Evolutionary conservation across 148 eudicot genomes (phyloP).

Genomic region (Vaccinium myrtillus): DNA sequence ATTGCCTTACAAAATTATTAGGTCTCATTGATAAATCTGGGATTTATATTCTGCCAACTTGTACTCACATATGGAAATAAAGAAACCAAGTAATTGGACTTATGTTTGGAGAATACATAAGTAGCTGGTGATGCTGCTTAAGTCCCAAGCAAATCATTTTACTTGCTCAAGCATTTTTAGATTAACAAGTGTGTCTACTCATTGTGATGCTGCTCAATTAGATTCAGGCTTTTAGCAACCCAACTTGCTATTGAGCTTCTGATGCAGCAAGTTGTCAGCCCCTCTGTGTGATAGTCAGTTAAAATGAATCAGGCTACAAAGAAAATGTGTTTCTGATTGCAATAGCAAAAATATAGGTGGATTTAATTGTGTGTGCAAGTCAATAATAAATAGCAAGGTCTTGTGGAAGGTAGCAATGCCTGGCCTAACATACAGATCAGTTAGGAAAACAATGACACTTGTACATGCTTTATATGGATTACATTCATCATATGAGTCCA

Average conservation of each 20-base stretch:
- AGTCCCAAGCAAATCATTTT: neutral
- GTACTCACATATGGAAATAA: neutral
- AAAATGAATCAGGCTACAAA: neutral
- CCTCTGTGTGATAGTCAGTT: neutral
- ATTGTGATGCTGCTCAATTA: neutral
- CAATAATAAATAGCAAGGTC: constrained; percentile 3
- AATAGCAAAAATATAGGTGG: neutral
- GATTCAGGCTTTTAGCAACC: constrained; percentile 1
- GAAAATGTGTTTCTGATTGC: neutral
- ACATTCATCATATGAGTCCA: neutral
- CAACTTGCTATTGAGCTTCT: neutral
- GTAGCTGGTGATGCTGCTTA: neutral
- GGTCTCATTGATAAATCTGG: neutral
- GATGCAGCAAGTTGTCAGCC: neutral
- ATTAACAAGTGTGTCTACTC: neutral
- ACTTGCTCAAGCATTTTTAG: neutral
- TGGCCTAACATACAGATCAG: neutral
- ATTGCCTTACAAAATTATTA: neutral
- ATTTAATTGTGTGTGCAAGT: neutral
- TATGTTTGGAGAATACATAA: constrained; percentile 4
- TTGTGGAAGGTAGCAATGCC: neutral
- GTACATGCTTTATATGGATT: neutral
- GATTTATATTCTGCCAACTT: neutral
- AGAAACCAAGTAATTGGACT: neutral
- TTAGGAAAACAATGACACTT: neutral